Base-by-base conservation (phyloP, 2,329 filamentous ascomycete species). In the Phialemonium atrogriseum region DNA sequence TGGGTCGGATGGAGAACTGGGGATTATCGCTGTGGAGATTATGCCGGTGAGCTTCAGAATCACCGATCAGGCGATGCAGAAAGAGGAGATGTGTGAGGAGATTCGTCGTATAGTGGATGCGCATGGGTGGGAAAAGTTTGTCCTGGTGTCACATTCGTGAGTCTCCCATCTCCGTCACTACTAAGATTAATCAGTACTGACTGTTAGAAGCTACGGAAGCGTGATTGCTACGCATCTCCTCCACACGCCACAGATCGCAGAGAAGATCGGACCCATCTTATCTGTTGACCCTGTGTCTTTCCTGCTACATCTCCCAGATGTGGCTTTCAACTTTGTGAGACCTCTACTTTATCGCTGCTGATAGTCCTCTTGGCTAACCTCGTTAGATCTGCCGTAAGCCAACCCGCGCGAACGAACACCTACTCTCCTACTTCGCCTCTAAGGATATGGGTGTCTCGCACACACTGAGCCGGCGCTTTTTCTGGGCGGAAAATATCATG, bases 241-340 rank as follows among this genome's bases (percentile, higher is more conserved):
- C 10, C 64, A 64, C 16, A 60, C 65, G 15, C 51, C 62, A 1
- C 43, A 40, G 2, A 50, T 77, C 2, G 55, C 65, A 21, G 50
- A 70, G 3, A 64, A 74, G 10, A 62, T 81, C 11, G 62, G 48
- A 6, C 59, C 61, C 1, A 46, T 60, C 5, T 52, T 70, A 15
- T 55, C 73, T 23, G 55, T 71, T 32, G 69, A 84, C 47, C 80
- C 80, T 0, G 75, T 84, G 8, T 73, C 69, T 15, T 66, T 84
- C 33, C 55, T 83, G 34, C 62, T 85, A 20, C 80, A 85, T 49
- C 63, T 80, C 21, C 80, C 80, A 1, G 66, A 80, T 38, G 76
- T 84, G 19, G 77, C 79, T 9, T 84, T 76, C 60, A 85, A 84
- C 54, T 84, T 85, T 49, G n/a, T n/a, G n/a, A n/a, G n/a, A n/a